These are phyloP conservation scores for Colletotrichum eremochloae DNA, from an alignment of 2,329 filamentous ascomycete species.

Conservation along the genomic window DNA sequence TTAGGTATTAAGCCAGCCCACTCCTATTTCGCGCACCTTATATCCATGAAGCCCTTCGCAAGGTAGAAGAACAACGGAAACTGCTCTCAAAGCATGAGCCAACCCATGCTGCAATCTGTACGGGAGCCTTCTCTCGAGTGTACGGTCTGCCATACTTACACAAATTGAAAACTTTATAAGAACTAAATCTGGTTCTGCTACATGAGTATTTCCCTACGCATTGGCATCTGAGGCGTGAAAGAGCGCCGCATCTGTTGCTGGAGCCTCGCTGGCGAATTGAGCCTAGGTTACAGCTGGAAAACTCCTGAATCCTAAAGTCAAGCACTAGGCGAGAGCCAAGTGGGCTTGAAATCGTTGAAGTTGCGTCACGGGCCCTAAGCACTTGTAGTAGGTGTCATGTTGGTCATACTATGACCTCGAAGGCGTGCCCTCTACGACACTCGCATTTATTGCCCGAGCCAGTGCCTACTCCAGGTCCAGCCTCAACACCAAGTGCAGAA, in stretches of 20 bases:
- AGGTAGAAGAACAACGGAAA: constrained; percentile 41
- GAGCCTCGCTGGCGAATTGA: constrained; percentile 38
- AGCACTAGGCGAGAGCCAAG: constrained; percentile 30
- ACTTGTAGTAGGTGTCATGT: no score
- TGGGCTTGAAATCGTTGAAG: no score
- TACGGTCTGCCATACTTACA: constrained; percentile 35
- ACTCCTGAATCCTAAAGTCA: constrained; percentile 29
- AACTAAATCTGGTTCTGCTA: constrained; percentile 32
- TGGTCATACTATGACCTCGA: no score
- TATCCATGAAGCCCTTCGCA: constrained; percentile 42
- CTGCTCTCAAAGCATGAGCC: constrained; percentile 19
- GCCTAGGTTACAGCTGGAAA: constrained; percentile 12
- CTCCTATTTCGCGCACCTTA: no score
- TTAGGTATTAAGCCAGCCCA: no score
- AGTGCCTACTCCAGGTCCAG: no score
- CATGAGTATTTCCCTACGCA: constrained; percentile 41
- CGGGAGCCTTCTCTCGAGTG: constrained; percentile 34
- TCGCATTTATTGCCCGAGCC: no score
- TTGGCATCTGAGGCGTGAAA: constrained; percentile 38
- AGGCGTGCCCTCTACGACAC: no score
- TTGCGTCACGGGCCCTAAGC: no score
- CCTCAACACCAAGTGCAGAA: no score
- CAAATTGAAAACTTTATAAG: constrained; percentile 28
- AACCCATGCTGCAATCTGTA: constrained; percentile 25
- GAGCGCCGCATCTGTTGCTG: constrained; percentile 31